Base-by-base conservation (phyloP, 768 basidiomycete species). In the Boletus subparvulus region DNA sequence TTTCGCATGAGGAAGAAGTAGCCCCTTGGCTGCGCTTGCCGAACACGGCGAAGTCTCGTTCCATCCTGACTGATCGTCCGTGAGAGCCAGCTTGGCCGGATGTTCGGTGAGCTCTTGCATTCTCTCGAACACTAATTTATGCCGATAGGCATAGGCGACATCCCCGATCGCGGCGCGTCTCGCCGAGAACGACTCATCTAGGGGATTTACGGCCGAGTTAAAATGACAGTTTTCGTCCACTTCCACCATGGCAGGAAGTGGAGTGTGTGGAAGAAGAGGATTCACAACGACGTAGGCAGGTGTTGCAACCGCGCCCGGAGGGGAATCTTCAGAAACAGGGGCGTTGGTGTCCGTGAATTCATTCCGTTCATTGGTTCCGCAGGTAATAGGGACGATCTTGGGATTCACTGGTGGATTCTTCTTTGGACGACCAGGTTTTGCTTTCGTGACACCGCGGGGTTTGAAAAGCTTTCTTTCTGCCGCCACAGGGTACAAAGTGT, bases 381-480 rank as follows among this genome's bases (percentile, higher is more conserved):
- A 35, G 47, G 45, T 17, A 30, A 16, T 26, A n/a, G 54, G 54
- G 30, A 32, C 35, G 33, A 50, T 33, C 54, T 58, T 58, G 43
- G 36, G 50, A 55, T 54, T 52, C 48, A 30, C 33, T 13, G 46
- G 46, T 32, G 49, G 48, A 40, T 40, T 55, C 51, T 67, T 74
- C 56, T 50, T 72, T 39, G 69, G 69, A 48, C 68, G 69, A 42
- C 69, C 69, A 12, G 58, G 61, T 56, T 58, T 80, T 42, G 55
- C 59, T 56, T 71, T 74, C 16, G 66, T 63, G 59, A 71, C 40
- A 42, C 67, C 69, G 41, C 71, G 69, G 52, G 67, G 54, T 45
- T 67, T 70, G 42, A 43, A 49, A 17, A 55, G 2, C 46, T 56
- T 71, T 54, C 50, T 55, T 26, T 66, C 60, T 4, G 53, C 24